Conservation (phyloP, 2,329 filamentous ascomycete genomes). For the Penicillium sp. region DNA sequence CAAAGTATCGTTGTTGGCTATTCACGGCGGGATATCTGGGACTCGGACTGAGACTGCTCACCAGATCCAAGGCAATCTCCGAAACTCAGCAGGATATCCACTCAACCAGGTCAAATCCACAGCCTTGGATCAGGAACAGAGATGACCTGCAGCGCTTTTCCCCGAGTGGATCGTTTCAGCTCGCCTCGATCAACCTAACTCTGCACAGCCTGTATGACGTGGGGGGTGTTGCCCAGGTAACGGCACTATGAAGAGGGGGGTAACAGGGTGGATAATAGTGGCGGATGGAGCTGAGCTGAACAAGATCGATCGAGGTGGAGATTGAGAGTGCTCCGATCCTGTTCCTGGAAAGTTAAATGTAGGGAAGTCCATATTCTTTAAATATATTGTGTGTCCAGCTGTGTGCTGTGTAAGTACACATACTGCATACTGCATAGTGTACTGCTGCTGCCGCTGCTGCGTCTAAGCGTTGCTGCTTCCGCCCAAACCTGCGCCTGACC, state of each 20-base stretch:
- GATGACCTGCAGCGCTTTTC: constrained; percentile 17
- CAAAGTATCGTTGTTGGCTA: too few species aligned
- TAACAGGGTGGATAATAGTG: not conserved
- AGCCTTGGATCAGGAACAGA: not conserved
- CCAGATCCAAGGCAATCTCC: not conserved
- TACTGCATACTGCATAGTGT: too few species aligned
- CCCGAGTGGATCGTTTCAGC: constrained; percentile 23
- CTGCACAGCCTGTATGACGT: constrained; percentile 25
- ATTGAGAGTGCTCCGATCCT: not conserved
- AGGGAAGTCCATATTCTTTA: too few species aligned
- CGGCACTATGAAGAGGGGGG: constrained; percentile 7
- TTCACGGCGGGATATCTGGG: too few species aligned
- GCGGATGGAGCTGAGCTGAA: constrained; percentile 15
- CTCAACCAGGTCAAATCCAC: not conserved
- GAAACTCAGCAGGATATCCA: not conserved
- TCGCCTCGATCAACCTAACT: constrained; percentile 18
- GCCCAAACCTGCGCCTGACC: not conserved
- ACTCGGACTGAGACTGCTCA: too few species aligned
- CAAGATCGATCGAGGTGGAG: not conserved
- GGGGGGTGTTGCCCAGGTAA: constrained; percentile 27
- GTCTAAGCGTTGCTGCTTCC: not conserved
- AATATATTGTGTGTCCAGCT: too few species aligned
- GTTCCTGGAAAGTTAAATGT: not conserved
- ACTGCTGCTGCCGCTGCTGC: too few species aligned
- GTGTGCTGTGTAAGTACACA: too few species aligned